Percentiles rank a stretch among this genome's conserved stretches.
These are phyloP conservation scores for Pichia inconspicua DNA, from an alignment of 1,139 yeast genomes.

Conservation along the genomic window DNA sequence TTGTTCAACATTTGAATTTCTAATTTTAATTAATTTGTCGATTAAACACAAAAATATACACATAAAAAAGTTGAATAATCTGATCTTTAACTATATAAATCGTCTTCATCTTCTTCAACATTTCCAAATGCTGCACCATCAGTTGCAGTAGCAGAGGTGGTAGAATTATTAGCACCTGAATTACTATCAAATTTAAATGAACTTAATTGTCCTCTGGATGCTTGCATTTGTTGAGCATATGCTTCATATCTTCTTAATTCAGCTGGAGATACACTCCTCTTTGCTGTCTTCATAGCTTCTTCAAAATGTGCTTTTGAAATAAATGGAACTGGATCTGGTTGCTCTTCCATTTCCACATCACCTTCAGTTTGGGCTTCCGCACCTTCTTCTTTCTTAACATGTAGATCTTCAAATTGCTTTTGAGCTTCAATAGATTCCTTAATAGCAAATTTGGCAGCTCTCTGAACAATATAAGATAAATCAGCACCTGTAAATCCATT, in stretches of 20 bases:
- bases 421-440: slow-evolving; percentile 94
- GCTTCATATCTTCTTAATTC: slow-evolving; percentile 99
- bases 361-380: slow-evolving; percentile 29
- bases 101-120: slow-evolving; percentile 83
- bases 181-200: slow-evolving; percentile 63
- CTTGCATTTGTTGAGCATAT: slow-evolving; percentile 92
- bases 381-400: slow-evolving; percentile 31
- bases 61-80: background rate
- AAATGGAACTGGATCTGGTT: slow-evolving; percentile 89
- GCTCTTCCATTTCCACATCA: slow-evolving; percentile 60
- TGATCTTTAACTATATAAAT: slow-evolving; percentile 61
- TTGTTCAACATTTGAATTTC: no score
- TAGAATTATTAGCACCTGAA: slow-evolving; percentile 27
- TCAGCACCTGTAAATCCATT: slow-evolving; percentile 99
- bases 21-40: slow-evolving; percentile 1
- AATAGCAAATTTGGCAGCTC: slow-evolving; percentile 97
- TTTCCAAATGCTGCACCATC: slow-evolving; percentile 30
- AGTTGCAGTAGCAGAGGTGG: slow-evolving; percentile 36
- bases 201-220: slow-evolving; percentile 87
- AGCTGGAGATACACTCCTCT: slow-evolving; percentile 93
- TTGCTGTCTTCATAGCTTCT: slow-evolving; percentile 99
- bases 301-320: slow-evolving; percentile 81
- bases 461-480: slow-evolving; percentile 91
- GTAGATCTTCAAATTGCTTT: slow-evolving; percentile 45
- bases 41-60: background rate